Percentiles rank a stretch among this genome's conserved stretches.
phyloP scores from a whole-genome alignment of 495 filamentous ascomycete genomes.

The Hypoxylon fuscum region DNA sequence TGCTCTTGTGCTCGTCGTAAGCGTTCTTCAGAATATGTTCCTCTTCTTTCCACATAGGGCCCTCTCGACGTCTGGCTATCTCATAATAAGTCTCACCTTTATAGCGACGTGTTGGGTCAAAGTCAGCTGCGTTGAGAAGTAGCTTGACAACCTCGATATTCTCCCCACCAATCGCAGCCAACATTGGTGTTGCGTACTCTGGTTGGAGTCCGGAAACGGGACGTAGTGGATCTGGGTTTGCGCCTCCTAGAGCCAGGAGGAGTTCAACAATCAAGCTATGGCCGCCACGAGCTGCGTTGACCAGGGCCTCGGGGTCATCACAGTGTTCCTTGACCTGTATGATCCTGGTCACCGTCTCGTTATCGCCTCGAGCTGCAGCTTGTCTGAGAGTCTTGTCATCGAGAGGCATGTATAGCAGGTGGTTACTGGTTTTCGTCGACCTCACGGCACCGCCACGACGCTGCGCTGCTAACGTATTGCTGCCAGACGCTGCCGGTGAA shows the following conservation, averaged over 20 bases:
- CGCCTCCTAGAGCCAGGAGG: conserved; percentile 80
- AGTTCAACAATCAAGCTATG: conserved; percentile 87
- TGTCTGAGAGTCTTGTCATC: conserved; percentile 77
- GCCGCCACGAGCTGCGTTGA: conserved; percentile 90
- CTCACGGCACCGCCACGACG: conserved; percentile 56
- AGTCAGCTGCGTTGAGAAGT: conserved; percentile 77
- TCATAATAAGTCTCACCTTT: conserved; percentile 83
- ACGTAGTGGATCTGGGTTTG: conserved; percentile 83
- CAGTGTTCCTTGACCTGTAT: conserved; percentile 74
- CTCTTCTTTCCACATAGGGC: conserved; percentile 91
- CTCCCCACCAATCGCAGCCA: conserved; percentile 91
- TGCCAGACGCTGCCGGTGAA: conserved; percentile 60
- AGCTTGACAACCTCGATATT: conserved; percentile 83
- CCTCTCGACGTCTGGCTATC: conserved; percentile 79
- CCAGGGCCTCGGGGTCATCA: conserved; percentile 82
- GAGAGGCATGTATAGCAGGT: conserved; percentile 63
- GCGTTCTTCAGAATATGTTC: conserved; percentile 80
- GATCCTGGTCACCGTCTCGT: conserved; percentile 78
- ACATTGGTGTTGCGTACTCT: conserved; percentile 86
- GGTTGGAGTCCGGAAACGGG: conserved; percentile 59
- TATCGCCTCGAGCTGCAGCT: conserved; percentile 84
- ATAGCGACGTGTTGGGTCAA: conserved; percentile 78
- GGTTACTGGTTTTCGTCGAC: conserved; percentile 64
- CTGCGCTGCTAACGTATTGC: conserved; percentile 44
- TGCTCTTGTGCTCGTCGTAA: conserved; percentile 72